Conservation (phyloP, 371 early-diverging fungal species). For the Coemansia linderi region DNA sequence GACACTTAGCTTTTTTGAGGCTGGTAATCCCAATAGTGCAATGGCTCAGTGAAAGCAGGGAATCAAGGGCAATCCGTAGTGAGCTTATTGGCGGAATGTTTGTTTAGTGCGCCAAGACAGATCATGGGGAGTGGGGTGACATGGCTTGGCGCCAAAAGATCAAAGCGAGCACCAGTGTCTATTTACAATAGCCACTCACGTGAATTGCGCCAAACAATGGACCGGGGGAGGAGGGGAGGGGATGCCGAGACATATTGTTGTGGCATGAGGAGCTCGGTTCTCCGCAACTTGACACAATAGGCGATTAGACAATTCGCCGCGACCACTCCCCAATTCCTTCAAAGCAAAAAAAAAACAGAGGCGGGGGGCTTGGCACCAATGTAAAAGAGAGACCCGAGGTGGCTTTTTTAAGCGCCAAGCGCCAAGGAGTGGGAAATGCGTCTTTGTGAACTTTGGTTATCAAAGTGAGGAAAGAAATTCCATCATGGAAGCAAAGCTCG, state of each 20-base stretch:
- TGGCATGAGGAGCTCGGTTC: background rate
- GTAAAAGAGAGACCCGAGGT: background rate
- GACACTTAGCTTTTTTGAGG: background rate
- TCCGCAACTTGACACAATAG: background rate
- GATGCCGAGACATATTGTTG: background rate
- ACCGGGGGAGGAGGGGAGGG: background rate
- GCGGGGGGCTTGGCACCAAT: background rate
- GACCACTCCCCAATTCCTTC: background rate
- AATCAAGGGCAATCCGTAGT: background rate
- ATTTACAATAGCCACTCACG: background rate
- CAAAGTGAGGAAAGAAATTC: background rate
- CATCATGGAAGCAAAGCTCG: background rate
- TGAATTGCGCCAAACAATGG: background rate
- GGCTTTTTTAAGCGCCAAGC: background rate
- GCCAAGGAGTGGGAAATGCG: background rate
- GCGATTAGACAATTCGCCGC: background rate
- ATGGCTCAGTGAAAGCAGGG: background rate
- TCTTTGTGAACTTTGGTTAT: background rate
- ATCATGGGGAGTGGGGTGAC: background rate
- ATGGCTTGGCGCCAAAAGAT: background rate
- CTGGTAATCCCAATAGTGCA: background rate
- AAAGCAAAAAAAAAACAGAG: background rate
- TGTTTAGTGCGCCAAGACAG: background rate
- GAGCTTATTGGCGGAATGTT: background rate
- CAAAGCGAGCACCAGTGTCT: background rate